Evolutionary conservation across 192 early-diverging fungal species (phyloP), one percentile per base, ranked within the genome.

Genomic region (Endogone sp.): DNA sequence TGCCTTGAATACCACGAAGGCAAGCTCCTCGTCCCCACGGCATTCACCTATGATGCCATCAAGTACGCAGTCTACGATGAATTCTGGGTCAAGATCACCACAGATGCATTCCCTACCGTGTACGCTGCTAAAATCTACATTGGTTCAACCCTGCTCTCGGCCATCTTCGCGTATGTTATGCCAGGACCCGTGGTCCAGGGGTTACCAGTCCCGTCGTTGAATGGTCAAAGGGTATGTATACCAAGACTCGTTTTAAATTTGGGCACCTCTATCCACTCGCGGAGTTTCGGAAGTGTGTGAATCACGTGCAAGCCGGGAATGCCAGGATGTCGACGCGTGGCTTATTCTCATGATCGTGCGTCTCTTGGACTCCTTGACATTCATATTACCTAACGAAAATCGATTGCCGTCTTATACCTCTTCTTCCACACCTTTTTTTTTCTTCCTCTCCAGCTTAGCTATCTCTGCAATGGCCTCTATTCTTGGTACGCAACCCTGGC

Each of bases 1-100:
- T 92, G 86, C 67, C 76, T 92, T 49, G 85, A 89, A 75, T 82
- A 84, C 74, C 84, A 89, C 72, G 72, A 81, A 71, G 90, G 90
- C 49, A 75, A 77, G 44, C 72, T 92, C 30, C 61, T 69, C 26
- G 25, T 44, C 20, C 77, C 77, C 44, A 68, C 76, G 29, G 83
- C 86, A 16, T 77, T 73, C 29, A 77, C 79, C 29, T 11, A 68
- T 21, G 70, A 70, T 13, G 80, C 71, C 29, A 64, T 84, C 20
- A 72, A 68, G 25, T 61, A 74, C 64, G 79, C 79, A 54, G 60
- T 79, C 25, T 73, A 69, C 60, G 70, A 72, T 16, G 77, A 82
- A 27, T 78, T 89, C 68, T 69, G 67, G 9, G 73, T 67, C 29
- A 76, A 78, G 61, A 77, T 90, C 62, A 70, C 79, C 30, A 76